These are phyloP conservation scores for Termitomyces sp. DNA, from an alignment of 768 basidiomycete genomes.

Conservation along the genomic window DNA sequence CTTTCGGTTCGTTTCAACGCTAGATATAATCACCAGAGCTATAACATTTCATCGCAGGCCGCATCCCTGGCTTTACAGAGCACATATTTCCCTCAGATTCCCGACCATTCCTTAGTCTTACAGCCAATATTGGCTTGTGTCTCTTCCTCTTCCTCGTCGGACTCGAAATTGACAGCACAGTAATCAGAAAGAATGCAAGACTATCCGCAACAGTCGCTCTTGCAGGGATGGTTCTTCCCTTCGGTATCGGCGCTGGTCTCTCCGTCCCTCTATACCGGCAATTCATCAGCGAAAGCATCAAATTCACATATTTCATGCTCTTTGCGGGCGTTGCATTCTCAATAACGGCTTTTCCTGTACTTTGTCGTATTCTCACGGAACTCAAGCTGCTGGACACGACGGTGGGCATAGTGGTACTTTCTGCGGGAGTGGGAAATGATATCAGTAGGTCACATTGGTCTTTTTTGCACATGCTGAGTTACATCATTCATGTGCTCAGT, in stretches of 20 bases:
- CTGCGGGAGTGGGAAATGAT: conserved; percentile 88
- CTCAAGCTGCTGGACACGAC: conserved; percentile 87
- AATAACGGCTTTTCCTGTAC: conserved; percentile 82
- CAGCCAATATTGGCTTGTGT: conserved; percentile 84
- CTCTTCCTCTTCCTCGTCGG: conserved; percentile 93
- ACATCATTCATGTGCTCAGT: conserved; percentile 20
- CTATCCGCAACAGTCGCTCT: conserved; percentile 66
- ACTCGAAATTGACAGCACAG: conserved; percentile 76
- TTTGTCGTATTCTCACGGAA: conserved; percentile 86
- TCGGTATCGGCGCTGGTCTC: conserved; percentile 72
- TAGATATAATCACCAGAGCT: not conserved
- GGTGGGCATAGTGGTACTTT: conserved; percentile 89
- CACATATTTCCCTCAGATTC: conserved; percentile 78
- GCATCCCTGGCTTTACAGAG: conserved; percentile 84
- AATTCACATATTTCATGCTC: conserved; percentile 89
- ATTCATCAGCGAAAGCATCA: conserved; percentile 62
- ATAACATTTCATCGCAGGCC: conserved; percentile 32
- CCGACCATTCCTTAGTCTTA: conserved; percentile 73
- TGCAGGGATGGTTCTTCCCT: conserved; percentile 84
- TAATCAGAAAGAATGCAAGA: conserved; percentile 76
- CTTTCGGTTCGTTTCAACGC: conserved; percentile 28
- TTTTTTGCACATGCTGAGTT: not conserved
- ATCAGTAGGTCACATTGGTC: conserved; percentile 37
- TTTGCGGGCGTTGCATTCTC: conserved; percentile 91
- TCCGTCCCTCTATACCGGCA: conserved; percentile 62